phyloP scores from a whole-genome alignment of 257 asterid species.

The Petrea volubilis region DNA sequence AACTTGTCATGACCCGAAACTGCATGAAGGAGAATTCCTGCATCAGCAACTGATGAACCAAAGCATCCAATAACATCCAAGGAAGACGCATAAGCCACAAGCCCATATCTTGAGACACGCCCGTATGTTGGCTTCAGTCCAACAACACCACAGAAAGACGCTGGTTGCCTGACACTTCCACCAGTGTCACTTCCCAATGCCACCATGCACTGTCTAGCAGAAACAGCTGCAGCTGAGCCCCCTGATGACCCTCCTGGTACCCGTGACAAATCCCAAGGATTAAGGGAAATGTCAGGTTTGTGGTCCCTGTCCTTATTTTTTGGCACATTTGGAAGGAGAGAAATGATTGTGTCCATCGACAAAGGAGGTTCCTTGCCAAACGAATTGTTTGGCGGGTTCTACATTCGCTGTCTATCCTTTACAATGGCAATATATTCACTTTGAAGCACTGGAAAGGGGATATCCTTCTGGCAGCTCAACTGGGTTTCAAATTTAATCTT shows the following conservation, averaged over 20 bases:
- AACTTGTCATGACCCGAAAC: slow-evolving; percentile 86
- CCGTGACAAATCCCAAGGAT: slow-evolving; percentile 97
- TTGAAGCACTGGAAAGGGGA: too few species aligned
- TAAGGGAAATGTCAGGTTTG: too few species aligned
- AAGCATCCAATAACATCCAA: slow-evolving; percentile 97
- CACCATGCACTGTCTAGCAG: slow-evolving; percentile 94
- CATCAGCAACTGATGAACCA: slow-evolving; percentile 97
- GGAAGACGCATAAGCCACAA: slow-evolving; percentile 96
- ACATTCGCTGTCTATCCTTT: too few species aligned
- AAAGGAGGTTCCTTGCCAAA: too few species aligned
- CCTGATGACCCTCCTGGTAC: slow-evolving; percentile 99
- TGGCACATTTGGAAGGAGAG: too few species aligned
- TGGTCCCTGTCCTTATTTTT: too few species aligned
- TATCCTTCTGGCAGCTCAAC: too few species aligned
- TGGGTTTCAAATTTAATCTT: too few species aligned
- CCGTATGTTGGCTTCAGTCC: slow-evolving; percentile 98
- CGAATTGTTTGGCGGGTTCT: too few species aligned
- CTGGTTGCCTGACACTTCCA: slow-evolving; percentile 99
- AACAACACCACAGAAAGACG: slow-evolving; percentile 95
- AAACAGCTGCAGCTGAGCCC: slow-evolving; percentile 97
- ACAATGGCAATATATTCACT: too few species aligned
- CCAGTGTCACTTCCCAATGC: slow-evolving; percentile 98
- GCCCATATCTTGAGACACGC: slow-evolving; percentile 98
- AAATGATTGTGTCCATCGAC: too few species aligned
- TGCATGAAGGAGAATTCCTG: slow-evolving; percentile 76